A percentile compares a stretch with the other conserved stretches of the same genome.
These are phyloP conservation scores for Metschnikowia baotianmanensis DNA, from an alignment of 805 yeast species.

Conservation along the genomic window DNA sequence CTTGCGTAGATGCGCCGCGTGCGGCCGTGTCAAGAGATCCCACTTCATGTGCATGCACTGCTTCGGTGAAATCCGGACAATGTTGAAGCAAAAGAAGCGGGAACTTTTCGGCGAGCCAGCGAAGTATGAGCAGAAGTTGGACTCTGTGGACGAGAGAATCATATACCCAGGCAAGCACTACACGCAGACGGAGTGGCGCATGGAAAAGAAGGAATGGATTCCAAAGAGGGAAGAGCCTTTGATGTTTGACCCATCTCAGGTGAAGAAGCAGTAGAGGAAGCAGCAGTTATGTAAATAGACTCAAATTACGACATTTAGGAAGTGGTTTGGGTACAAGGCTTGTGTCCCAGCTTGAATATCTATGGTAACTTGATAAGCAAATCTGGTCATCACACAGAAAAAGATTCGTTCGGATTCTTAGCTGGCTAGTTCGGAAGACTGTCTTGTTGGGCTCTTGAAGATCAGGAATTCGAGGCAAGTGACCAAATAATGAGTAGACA, in stretches of 20 bases:
- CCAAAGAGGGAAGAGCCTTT: constrained; percentile 44
- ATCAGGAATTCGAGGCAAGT: too few relatives aligned
- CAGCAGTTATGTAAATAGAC: constrained; percentile 13
- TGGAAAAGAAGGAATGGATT: constrained; percentile 43
- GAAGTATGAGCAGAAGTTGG: constrained; percentile 44
- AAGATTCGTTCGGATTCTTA: too few relatives aligned
- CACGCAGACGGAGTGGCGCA: constrained; percentile 27
- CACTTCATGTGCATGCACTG: constrained; percentile 93
- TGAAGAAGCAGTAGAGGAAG: constrained; percentile 20
- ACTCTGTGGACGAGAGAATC: constrained; percentile 59
- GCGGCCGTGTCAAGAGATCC: constrained; percentile 88
- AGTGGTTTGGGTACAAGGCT: too few relatives aligned
- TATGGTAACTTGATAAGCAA: too few relatives aligned
- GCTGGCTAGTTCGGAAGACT: too few relatives aligned
- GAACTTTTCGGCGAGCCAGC: constrained; percentile 28
- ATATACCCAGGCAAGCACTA: constrained; percentile 72
- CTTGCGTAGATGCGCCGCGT: constrained; percentile 89
- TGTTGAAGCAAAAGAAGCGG: constrained; percentile 59
- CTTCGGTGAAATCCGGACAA: constrained; percentile 71
- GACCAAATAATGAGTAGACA: too few relatives aligned
- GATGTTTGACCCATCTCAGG: constrained; percentile 29
- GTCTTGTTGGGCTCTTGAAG: too few relatives aligned
- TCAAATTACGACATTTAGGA: too few relatives aligned
- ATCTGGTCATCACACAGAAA: too few relatives aligned
- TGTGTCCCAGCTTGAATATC: too few relatives aligned